These are phyloP conservation scores for Aspergillus tamarii DNA, from an alignment of 2,329 filamentous ascomycete genomes.

Conservation along the genomic window DNA sequence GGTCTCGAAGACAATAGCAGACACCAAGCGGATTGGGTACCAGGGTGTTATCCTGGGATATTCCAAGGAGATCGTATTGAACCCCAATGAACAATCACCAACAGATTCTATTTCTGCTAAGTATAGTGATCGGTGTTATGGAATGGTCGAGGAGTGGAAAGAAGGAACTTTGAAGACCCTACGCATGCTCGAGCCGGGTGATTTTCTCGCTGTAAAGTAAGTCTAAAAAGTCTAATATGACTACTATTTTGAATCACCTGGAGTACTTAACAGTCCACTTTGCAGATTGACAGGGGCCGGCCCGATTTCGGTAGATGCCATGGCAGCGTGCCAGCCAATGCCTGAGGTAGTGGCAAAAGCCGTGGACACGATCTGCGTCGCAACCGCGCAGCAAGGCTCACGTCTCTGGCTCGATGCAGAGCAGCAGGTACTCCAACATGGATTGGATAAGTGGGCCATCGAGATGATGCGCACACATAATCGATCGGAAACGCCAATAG, in stretches of 20 bases:
- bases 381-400: slow-evolving; percentile 37
- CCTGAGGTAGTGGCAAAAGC: slow-evolving; percentile 21
- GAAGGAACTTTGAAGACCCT: background rate
- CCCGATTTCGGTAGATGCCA: background rate
- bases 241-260: background rate
- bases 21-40: background rate
- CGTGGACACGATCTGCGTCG: slow-evolving; percentile 42
- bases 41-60: background rate
- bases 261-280: too few species aligned
- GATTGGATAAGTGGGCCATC: slow-evolving; percentile 51
- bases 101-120: background rate
- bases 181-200: background rate
- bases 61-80: background rate
- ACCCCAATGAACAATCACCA: background rate
- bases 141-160: background rate
- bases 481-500: slow-evolving; percentile 26
- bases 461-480: slow-evolving; percentile 52
- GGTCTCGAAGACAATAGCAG: background rate
- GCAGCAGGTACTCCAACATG: slow-evolving; percentile 47
- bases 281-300: background rate
- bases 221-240: background rate
- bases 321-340: background rate
- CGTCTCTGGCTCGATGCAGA: slow-evolving; percentile 54
- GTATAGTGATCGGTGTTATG: background rate
- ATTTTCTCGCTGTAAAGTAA: background rate